Conservation (phyloP, 2,329 filamentous ascomycete genomes). For the Fusarium bactridioides region DNA sequence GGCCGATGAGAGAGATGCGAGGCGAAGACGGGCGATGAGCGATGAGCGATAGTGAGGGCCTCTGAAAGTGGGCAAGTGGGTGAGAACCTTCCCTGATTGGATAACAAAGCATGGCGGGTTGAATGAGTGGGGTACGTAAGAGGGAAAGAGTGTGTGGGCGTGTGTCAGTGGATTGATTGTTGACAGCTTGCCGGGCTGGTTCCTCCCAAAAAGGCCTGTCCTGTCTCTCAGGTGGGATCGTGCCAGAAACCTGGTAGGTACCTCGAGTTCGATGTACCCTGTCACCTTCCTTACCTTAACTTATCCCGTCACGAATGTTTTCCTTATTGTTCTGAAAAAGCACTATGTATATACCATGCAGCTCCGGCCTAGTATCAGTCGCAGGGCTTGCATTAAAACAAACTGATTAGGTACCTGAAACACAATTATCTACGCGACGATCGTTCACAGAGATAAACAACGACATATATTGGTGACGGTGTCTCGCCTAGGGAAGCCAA, state of each 20-base stretch:
- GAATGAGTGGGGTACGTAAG: slow-evolving; percentile 32
- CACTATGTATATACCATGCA: neutral
- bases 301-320: neutral
- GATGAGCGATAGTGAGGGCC: slow-evolving; percentile 37
- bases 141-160: slow-evolving; percentile 36
- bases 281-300: neutral
- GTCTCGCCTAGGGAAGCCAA: neutral
- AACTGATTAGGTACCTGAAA: neutral
- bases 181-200: slow-evolving; percentile 41
- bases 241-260: slow-evolving; percentile 36
- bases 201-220: slow-evolving; percentile 37
- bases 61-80: slow-evolving; percentile 35
- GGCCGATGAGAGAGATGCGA: slow-evolving; percentile 38
- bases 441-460: neutral
- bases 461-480: slow-evolving; percentile 2
- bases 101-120: neutral
- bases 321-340: neutral
- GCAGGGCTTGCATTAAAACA: neutral
- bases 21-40: slow-evolving; percentile 37
- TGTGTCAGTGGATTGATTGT: slow-evolving; percentile 35
- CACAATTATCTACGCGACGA: neutral
- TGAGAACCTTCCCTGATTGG: slow-evolving; percentile 3
- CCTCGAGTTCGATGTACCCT: slow-evolving; percentile 15
- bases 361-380: neutral
- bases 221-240: slow-evolving; percentile 39